These are phyloP conservation scores for Metschnikowia gruessii DNA, from an alignment of 805 yeast species.

Conservation along the genomic window DNA sequence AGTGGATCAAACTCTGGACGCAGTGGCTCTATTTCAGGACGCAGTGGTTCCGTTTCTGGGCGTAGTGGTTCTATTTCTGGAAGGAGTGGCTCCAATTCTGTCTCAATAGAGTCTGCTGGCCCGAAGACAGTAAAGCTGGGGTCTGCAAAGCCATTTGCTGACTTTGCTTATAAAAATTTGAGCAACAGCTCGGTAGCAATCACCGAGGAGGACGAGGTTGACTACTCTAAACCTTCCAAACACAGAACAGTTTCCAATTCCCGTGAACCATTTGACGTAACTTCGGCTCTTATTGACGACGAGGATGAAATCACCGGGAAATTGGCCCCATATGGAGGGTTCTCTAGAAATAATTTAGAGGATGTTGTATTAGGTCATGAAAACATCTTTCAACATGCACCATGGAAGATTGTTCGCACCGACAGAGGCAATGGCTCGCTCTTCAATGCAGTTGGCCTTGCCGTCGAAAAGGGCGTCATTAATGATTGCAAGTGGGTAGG, in stretches of 20 bases:
- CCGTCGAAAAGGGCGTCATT: constrained; percentile 37
- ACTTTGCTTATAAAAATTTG: constrained; percentile 25
- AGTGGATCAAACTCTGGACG: constrained; percentile 18
- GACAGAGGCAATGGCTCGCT: constrained; percentile 85
- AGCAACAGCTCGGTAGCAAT: constrained; percentile 31
- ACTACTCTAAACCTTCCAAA: constrained; percentile 3
- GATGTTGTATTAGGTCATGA: constrained; percentile 40
- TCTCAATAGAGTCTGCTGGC: background rate
- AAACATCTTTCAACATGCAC: constrained; percentile 55
- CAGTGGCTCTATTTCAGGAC: constrained; percentile 21
- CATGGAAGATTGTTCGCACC: constrained; percentile 72
- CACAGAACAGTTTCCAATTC: constrained; percentile 4
- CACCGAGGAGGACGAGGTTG: constrained; percentile 29
- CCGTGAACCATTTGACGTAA: constrained; percentile 16
- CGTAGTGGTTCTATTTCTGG: constrained; percentile 11
- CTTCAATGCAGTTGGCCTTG: constrained; percentile 73
- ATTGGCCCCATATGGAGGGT: constrained; percentile 70
- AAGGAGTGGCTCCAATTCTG: constrained; percentile 5
- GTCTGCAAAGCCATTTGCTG: constrained; percentile 12
- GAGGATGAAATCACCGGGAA: constrained; percentile 24
- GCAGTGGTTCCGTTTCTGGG: constrained; percentile 11
- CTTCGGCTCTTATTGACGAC: constrained; percentile 14
- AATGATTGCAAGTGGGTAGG: constrained; percentile 71
- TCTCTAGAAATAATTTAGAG: constrained; percentile 58
- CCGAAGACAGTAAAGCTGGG: constrained; percentile 7